Evolutionary conservation across 1,139 yeast species (phyloP).

Genomic region (Hemisphaericaspora xylofermentans): DNA sequence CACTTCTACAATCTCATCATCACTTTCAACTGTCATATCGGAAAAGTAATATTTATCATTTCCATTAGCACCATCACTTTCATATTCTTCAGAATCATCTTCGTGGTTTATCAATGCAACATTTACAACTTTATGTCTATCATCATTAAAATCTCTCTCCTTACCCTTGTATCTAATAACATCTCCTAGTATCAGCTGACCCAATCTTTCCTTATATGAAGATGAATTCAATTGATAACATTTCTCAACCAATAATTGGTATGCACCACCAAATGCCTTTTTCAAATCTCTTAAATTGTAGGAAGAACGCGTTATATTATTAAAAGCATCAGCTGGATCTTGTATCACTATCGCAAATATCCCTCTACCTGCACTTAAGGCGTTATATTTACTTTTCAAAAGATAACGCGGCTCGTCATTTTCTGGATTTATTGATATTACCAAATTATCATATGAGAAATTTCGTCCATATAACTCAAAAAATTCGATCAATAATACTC

Average conservation of each 20-base stretch:
- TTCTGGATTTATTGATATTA: slow-evolving; percentile 57
- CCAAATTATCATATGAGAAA: slow-evolving; percentile 82
- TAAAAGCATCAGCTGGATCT: slow-evolving; percentile 82
- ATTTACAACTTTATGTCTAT: slow-evolving; percentile 61
- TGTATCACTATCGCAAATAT: slow-evolving; percentile 76
- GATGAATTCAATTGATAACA: slow-evolving; percentile 62
- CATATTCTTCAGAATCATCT: slow-evolving; percentile 21
- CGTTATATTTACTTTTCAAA: slow-evolving; percentile 54
- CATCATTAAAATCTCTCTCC: slow-evolving; percentile 78
- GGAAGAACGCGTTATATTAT: slow-evolving; percentile 85
- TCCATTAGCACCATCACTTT: slow-evolving; percentile 35
- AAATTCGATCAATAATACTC: slow-evolving; percentile 85
- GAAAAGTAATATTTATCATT: slow-evolving; percentile 39
- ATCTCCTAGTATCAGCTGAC: slow-evolving; percentile 77
- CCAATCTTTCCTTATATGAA: slow-evolving; percentile 65
- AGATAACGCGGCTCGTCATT: slow-evolving; percentile 53
- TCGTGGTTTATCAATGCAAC: slow-evolving; percentile 49
- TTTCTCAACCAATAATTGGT: slow-evolving; percentile 69
- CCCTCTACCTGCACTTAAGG: slow-evolving; percentile 52
- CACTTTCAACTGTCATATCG: slow-evolving; percentile 45
- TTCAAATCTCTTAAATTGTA: slow-evolving; percentile 79
- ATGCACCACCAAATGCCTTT: slow-evolving; percentile 91
- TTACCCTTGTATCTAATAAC: slow-evolving; percentile 76
- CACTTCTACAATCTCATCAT: slow-evolving; percentile 11
- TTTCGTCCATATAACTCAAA: slow-evolving; percentile 94